Base-by-base conservation (phyloP, 768 basidiomycete species). In the Boletus rubescentipes region DNA sequence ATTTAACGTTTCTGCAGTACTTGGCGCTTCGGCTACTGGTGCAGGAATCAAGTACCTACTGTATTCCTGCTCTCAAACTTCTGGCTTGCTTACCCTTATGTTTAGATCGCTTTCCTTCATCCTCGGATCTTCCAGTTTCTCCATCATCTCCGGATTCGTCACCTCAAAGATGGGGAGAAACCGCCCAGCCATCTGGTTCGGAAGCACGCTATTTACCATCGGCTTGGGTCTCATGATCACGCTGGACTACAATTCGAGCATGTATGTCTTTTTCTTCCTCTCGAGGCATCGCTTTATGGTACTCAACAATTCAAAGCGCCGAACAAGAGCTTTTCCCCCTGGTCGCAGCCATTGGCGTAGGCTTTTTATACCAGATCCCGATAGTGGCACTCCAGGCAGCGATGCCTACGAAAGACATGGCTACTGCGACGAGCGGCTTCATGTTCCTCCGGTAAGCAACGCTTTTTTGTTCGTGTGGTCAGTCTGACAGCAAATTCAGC, bases 351-450 rank as follows among this genome's bases (percentile, higher is more conserved):
- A 37, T 85, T 14, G 88, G 89, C 0, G 64, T 81, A 14, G 89
- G 87, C 0, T 78, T 76, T 58, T 68, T 91, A 38, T 86, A 87
- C 76, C 81, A 84, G 74, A 66, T 71, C 2, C 89, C 88, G 1
- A 71, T 91, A 14, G 86, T 91, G 53, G 86, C 78, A 10, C 69
- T 93, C n/a, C 91, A 93, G 69, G 87, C 89, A 14, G 85, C 90
- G 0, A 93, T 93, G 90, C 91, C 91, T 2, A 64, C 86, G 23
- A 84, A 83, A 55, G 89, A 91, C 57, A 91, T 92, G 89, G 89
- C 90, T 1, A 89, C 90, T 77, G 88, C 5, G 66, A 89, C 54
- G 82, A 84, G 84, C 1, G 82, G 86, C 0, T 87, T 85, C 60
- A 80, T 80, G 21, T 85, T 93, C 65, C 75, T 92, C 56, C 78